Percentiles rank a stretch among this genome's conserved stretches.
phyloP scores from a whole-genome alignment of 2,329 filamentous ascomycete genomes.

The Arthrobotrys entomopaga region DNA sequence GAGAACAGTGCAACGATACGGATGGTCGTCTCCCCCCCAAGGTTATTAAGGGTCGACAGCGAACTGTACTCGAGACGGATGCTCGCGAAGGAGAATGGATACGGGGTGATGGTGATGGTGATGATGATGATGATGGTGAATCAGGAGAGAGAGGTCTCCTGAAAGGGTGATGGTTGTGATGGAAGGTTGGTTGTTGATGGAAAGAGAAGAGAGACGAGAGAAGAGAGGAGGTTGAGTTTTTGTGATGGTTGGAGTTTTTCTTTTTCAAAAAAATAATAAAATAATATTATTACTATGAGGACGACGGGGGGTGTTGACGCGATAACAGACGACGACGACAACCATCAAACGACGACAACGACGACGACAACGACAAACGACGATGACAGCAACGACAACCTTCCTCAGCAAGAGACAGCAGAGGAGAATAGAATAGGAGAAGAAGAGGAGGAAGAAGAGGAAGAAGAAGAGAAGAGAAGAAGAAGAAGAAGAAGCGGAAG shows the following conservation, averaged over 20 bases:
- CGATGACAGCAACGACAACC: background rate
- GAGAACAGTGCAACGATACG: slow-evolving; percentile 43
- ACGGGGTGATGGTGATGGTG: slow-evolving; percentile 1
- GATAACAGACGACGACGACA: slow-evolving; percentile 23
- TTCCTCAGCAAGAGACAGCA: background rate
- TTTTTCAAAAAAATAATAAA: slow-evolving; percentile 1
- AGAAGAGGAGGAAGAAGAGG: background rate
- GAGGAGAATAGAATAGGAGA: background rate
- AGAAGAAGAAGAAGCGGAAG: background rate
- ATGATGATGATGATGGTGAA: slow-evolving; percentile 15
- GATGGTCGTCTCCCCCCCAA: slow-evolving; percentile 19
- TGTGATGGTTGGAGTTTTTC: background rate
- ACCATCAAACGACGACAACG: background rate
- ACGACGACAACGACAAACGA: background rate
- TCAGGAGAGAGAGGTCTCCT: background rate
- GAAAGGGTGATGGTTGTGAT: slow-evolving; percentile 17
- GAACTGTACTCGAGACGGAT: slow-evolving; percentile 28
- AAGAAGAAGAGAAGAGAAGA: background rate
- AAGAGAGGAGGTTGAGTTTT: slow-evolving; percentile 6
- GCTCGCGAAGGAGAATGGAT: slow-evolving; percentile 2
- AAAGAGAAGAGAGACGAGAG: slow-evolving; percentile 35
- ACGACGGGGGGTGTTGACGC: slow-evolving; percentile 18
- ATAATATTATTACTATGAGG: slow-evolving; percentile 33
- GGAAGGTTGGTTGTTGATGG: slow-evolving; percentile 10
- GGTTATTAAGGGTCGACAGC: slow-evolving; percentile 39